A percentile compares a stretch with the other conserved stretches of the same genome.
Conservation (phyloP, 345 rosid genomes). For the Populus alba region DNA sequence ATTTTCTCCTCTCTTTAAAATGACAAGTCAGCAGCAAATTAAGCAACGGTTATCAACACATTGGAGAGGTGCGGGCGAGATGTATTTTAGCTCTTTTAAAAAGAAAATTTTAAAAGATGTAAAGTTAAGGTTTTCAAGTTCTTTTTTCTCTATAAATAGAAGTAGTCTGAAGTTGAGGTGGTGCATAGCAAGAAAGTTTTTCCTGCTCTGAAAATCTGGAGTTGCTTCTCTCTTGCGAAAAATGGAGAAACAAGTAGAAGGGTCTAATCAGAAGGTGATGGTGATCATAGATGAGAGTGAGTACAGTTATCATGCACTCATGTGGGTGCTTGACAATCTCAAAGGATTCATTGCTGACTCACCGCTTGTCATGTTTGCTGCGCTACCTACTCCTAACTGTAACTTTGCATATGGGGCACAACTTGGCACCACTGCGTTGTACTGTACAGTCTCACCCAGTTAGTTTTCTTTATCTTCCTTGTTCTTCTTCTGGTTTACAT, state of each 20-base stretch:
- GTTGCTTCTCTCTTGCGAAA: not conserved
- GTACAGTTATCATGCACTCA: conserved; percentile 58
- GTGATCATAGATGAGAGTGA: conserved; percentile 79
- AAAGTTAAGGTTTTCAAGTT: no score
- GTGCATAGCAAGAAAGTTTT: no score
- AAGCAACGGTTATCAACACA: no score
- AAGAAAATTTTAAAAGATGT: no score
- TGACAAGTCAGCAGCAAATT: no score
- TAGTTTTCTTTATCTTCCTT: not conserved
- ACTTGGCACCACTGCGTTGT: not conserved
- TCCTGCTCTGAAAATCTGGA: no score
- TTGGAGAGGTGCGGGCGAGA: no score
- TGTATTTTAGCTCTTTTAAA: no score
- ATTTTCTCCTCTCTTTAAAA: no score
- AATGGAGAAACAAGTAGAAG: conserved; percentile 23
- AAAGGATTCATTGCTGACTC: conserved; percentile 39
- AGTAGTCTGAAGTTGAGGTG: no score
- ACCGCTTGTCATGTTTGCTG: conserved; percentile 48
- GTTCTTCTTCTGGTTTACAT: not conserved
- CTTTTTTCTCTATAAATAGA: no score
- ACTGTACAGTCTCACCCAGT: not conserved
- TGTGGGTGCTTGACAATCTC: conserved; percentile 55
- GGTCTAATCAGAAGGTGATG: conserved; percentile 57
- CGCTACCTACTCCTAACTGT: not conserved
- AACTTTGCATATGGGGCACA: not conserved